phyloP scores from a whole-genome alignment of 1,139 yeast genomes.

The Geotrichum siamense region DNA sequence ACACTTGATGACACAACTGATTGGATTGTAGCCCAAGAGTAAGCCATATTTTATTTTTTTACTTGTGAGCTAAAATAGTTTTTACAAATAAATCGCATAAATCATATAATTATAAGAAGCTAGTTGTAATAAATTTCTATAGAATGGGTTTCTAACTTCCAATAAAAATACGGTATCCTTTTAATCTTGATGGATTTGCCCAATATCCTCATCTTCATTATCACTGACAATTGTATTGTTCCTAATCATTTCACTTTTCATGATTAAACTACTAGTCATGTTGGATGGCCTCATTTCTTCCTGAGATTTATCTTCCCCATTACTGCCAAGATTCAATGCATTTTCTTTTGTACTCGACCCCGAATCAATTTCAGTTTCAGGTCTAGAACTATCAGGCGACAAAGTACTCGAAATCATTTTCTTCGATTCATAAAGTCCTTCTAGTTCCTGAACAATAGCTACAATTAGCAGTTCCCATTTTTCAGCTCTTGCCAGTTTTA shows the following conservation, averaged over 20 bases:
- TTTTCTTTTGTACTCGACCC: background rate
- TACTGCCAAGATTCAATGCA: background rate
- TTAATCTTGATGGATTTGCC: too few species aligned
- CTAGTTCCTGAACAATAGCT: constrained; percentile 15
- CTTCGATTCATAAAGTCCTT: constrained; percentile 10
- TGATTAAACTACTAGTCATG: constrained; percentile 1
- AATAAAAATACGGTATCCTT: too few species aligned
- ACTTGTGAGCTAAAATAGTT: too few species aligned
- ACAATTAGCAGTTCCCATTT: constrained; percentile 14
- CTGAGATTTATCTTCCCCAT: background rate
- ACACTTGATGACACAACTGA: constrained; percentile 21
- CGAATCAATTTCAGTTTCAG: background rate
- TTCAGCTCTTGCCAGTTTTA: constrained; percentile 1
- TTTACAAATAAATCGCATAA: too few species aligned
- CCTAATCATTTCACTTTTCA: constrained; percentile 3
- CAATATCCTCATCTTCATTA: constrained; percentile 7
- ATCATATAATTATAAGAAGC: too few species aligned
- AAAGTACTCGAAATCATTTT: constrained; percentile 10
- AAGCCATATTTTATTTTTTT: too few species aligned
- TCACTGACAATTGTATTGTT: constrained; percentile 6
- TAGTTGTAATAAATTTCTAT: too few species aligned
- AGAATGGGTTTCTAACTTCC: too few species aligned
- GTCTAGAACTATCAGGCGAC: background rate
- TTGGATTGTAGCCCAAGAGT: constrained; percentile 20
- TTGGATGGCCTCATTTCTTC: background rate